Base-by-base conservation (phyloP, 2,329 filamentous ascomycete genomes). In the Diaporthe amygdali region DNA sequence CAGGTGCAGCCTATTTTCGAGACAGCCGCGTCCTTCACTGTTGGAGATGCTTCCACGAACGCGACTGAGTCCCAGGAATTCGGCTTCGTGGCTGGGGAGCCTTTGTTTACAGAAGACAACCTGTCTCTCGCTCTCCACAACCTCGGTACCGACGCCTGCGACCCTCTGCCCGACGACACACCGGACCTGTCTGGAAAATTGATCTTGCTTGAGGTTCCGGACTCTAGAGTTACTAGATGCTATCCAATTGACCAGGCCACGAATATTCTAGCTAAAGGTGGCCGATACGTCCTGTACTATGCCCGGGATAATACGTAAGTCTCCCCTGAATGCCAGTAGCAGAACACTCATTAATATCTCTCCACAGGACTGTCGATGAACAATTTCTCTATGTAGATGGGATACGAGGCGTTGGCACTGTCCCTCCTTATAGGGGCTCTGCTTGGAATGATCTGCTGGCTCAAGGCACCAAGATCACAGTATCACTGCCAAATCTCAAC, bases 161-260 rank as follows among this genome's bases (percentile, higher is more conserved):
- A 17, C 22, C 32, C 54, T 12, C 22, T 69, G 39, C 46, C 68
- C 10, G 68, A 34, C 20, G 47, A 25, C 12, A 69, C 56, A 15
- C 54, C 68, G n/a, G 68, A 69, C 46, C 46, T 69, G 22, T 54
- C 68, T 22, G 34, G 25, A 5, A 64, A 69, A 30, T 41, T 69
- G 20, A 5, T 64, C 15, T 56, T 69, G 22, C 41, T 64, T 41
- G 56, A 63, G 27, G 56, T 63, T 63, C 56, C 56, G 7, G 39
- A 63, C 39, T 63, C 56, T 5, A 32, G 27, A 8, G 56, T 9
- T 25, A 63, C 56, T 17, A 32, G 25, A 22, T 63, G 56, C 39
- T 63, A 63, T 46, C 56, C 56, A 17, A 22, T 63, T 12, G 56
- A 63, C 27, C 56, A 63, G 20, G 56, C 56, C 30, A 46, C 56